Base-by-base conservation (phyloP, 805 yeast genomes). In the Saturnispora bothae region DNA sequence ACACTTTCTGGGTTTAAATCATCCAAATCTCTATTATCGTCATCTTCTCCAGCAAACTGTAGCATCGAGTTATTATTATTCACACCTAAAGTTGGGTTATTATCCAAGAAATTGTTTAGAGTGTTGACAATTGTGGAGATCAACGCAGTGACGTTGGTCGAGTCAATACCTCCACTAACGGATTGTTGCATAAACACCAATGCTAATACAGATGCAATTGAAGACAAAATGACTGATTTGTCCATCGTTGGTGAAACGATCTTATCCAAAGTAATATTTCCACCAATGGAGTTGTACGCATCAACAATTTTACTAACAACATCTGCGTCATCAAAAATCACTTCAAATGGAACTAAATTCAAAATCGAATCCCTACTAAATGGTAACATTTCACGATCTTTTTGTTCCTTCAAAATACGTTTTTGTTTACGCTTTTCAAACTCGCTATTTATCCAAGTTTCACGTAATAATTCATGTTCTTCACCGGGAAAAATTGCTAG, bases 361-460 rank as follows among this genome's bases (percentile, higher is more conserved):
- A 42, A 32, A 20, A 34, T 28, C 12, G 34, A 32, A n/a, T 40
- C 43, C 3, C 14, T 26, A 26, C 28, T 39, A 27, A 34, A 29
- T 10, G 43, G 40, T 10, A 42, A 22, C 3, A 22, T 30, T 10
- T 41, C 43, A 9, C 44, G 39, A 19, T 55, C 62, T 27, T 56
- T 56, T 44, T 59, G 59, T 41, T 61, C 67, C 51, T 71, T 68
- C 36, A 66, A 62, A 28, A 76, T 46, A 38, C 94, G 61, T 50
- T 73, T 76, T 40, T 69, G 70, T 47, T 75, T 73, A 20, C 95
- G 66, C 44, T 67, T 71, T 34, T 66, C 71, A 52, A 82, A 84
- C 54, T 85, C 95, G 3, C 65, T 63, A 27, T 76, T 79, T 26
- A 83, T 68, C 96, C 96, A 89, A 29, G 68, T 63, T 30, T 57